Conservation (phyloP, 257 asterid species). For the Buddleja alternifolia region DNA sequence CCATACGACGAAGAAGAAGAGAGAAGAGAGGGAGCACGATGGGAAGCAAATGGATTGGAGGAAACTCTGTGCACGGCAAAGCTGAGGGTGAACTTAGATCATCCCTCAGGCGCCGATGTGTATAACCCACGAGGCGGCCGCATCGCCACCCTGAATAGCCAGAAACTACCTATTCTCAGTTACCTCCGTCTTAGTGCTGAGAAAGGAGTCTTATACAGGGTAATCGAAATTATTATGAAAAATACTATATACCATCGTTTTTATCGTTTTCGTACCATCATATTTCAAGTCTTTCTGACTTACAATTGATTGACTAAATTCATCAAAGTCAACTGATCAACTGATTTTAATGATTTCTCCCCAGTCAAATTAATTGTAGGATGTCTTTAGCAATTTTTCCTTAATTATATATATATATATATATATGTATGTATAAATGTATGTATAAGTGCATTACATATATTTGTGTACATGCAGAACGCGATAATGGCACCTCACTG, state of each 20-base stretch:
- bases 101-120: slow-evolving; percentile 44
- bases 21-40: background rate
- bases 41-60: slow-evolving; percentile 48
- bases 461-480: slow-evolving; percentile 29
- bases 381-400: no score
- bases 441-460: no score
- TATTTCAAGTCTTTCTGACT: no score
- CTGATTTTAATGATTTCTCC: no score
- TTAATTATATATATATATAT: no score
- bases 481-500: slow-evolving; percentile 59
- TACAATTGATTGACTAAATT: no score
- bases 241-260: no score
- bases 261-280: no score
- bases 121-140: slow-evolving; percentile 66
- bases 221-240: background rate
- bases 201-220: slow-evolving; percentile 53
- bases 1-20: slow-evolving; percentile 38
- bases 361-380: no score
- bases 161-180: slow-evolving; percentile 54
- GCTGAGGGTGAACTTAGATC: slow-evolving; percentile 45
- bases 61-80: slow-evolving; percentile 55
- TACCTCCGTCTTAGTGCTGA: slow-evolving; percentile 55
- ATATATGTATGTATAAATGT: no score
- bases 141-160: slow-evolving; percentile 50
- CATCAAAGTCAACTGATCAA: no score